Evolutionary conservation across 2,329 filamentous ascomycete genomes (phyloP).

Genomic region (Ophiostoma novo-ulmi): DNA sequence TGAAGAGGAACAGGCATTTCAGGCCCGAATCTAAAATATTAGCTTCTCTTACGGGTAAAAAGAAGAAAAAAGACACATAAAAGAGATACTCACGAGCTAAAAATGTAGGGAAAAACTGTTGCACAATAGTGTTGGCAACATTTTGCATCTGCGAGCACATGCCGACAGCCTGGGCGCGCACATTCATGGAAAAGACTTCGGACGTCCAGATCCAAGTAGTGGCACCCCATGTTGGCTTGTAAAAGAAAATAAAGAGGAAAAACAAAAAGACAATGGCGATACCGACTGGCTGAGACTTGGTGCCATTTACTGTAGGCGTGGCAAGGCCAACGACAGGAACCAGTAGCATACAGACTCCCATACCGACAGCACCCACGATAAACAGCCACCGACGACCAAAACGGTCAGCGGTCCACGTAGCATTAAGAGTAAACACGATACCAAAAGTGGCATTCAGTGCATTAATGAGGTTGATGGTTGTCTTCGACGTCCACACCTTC

Average conservation of each 20-base stretch:
- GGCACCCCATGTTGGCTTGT: constrained; percentile 62
- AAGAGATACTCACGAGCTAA: constrained; percentile 32
- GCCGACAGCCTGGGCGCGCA: constrained; percentile 64
- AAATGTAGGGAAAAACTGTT: constrained; percentile 64
- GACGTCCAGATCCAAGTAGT: constrained; percentile 65
- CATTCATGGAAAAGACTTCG: constrained; percentile 64
- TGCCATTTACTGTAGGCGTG: constrained; percentile 48
- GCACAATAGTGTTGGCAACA: constrained; percentile 59
- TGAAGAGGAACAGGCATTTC: constrained; percentile 41
- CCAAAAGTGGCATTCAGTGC: constrained; percentile 68
- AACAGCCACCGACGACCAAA: constrained; percentile 67
- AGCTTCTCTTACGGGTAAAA: not conserved
- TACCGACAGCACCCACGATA: constrained; percentile 62
- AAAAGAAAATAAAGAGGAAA: constrained; percentile 59
- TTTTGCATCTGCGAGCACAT: constrained; percentile 57
- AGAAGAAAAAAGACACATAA: not conserved
- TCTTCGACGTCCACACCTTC: constrained; percentile 56
- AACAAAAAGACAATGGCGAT: constrained; percentile 60
- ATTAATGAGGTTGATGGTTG: constrained; percentile 66
- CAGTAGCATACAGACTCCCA: constrained; percentile 65
- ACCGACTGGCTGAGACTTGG: constrained; percentile 54
- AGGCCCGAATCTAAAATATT: constrained; percentile 32
- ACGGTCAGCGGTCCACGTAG: constrained; percentile 66
- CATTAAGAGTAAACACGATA: constrained; percentile 68
- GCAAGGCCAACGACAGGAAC: constrained; percentile 42